phyloP scores from a whole-genome alignment of 2,329 filamentous ascomycete genomes.

The Claviceps sp. region DNA sequence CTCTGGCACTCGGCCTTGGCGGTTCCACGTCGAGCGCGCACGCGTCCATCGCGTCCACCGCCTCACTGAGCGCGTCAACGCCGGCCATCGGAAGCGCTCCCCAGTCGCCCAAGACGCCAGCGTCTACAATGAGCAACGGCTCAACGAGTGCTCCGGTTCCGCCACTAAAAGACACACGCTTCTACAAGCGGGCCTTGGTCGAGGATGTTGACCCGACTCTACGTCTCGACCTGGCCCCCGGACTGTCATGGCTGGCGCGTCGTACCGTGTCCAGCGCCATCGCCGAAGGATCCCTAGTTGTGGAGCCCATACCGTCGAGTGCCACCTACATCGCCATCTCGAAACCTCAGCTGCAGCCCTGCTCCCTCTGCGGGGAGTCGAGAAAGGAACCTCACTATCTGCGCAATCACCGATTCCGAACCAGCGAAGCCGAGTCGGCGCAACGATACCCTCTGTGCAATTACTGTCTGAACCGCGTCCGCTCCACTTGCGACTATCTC shows the following conservation, averaged over 20 bases:
- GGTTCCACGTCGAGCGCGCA: constrained; percentile 32
- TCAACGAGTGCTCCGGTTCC: constrained; percentile 31
- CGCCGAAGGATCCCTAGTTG: constrained; percentile 71
- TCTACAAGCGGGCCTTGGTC: constrained; percentile 77
- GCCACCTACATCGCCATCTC: constrained; percentile 34
- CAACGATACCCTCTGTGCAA: constrained; percentile 82
- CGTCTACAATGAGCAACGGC: constrained; percentile 34
- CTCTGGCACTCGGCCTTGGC: constrained; percentile 31
- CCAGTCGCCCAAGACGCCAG: constrained; percentile 44
- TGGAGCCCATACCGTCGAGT: constrained; percentile 67
- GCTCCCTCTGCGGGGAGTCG: constrained; percentile 77
- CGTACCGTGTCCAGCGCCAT: constrained; percentile 74
- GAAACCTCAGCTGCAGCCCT: constrained; percentile 50
- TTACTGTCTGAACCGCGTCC: constrained; percentile 72
- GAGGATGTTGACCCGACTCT: constrained; percentile 95
- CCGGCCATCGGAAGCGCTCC: constrained; percentile 39
- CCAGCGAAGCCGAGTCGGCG: constrained; percentile 72
- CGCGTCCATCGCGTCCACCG: constrained; percentile 46
- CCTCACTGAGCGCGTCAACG: constrained; percentile 39
- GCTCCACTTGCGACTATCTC: constrained; percentile 83
- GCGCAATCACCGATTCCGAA: constrained; percentile 77
- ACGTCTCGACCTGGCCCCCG: constrained; percentile 76
- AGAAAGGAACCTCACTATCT: constrained; percentile 58
- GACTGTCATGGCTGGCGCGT: constrained; percentile 84
- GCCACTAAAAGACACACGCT: constrained; percentile 76